Evolutionary conservation across 306 rosid species (phyloP).

Genomic region (Pterocarpus macrocarpus): DNA sequence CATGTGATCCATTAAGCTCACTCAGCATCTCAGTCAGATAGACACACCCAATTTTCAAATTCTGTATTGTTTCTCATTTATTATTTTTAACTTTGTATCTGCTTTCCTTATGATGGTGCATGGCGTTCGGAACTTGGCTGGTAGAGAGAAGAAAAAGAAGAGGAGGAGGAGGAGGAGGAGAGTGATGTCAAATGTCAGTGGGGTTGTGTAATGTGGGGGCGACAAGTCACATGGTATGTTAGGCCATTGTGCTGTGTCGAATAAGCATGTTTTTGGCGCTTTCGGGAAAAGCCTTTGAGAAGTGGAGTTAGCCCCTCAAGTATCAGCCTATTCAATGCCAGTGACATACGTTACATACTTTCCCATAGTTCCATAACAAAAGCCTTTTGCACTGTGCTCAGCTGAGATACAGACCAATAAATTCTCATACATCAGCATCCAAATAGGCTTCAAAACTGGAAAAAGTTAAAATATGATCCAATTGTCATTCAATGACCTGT

Average conservation of each 20-base stretch:
- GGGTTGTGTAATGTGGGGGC: slow-evolving; percentile 57
- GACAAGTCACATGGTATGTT: slow-evolving; percentile 65
- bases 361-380: background rate
- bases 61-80: background rate
- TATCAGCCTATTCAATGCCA: slow-evolving; percentile 35
- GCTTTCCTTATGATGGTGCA: background rate
- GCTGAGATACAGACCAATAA: slow-evolving; percentile 21
- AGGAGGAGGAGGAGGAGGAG: background rate
- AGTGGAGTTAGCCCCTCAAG: slow-evolving; percentile 49
- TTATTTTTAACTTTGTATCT: background rate
- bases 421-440: slow-evolving; percentile 13
- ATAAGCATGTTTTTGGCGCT: slow-evolving; percentile 50
- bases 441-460: slow-evolving; percentile 10
- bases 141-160: no score
- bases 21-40: background rate
- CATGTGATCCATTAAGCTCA: slow-evolving; percentile 15
- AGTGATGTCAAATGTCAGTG: slow-evolving; percentile 28
- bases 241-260: slow-evolving; percentile 44
- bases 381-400: slow-evolving; percentile 11
- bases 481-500: slow-evolving; percentile 28
- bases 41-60: slow-evolving; percentile 32
- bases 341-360: background rate
- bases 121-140: background rate
- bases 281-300: slow-evolving; percentile 34
- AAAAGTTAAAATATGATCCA: slow-evolving; percentile 8